These are phyloP conservation scores for Artemisia argyi DNA, from an alignment of 129 eudicot genomes.

Conservation along the genomic window DNA sequence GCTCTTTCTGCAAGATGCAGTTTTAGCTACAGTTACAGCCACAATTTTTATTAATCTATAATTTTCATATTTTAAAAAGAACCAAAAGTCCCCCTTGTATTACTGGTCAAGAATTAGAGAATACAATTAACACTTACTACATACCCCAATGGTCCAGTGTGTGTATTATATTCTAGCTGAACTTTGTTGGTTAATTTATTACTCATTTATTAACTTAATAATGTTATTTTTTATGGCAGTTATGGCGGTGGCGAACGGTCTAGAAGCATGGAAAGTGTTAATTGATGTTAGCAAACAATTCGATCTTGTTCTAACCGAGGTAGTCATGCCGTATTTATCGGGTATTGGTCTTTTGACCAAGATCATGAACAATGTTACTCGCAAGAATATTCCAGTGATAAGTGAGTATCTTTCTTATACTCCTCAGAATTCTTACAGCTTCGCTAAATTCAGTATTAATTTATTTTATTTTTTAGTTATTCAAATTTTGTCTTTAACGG, in stretches of 20 bases:
- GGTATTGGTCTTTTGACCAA: conserved; percentile 82
- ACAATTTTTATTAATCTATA: background rate
- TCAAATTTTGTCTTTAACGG: conserved; percentile 21
- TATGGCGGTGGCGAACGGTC: conserved; percentile 76
- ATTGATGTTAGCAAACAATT: conserved; percentile 53
- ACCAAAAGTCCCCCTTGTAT: conserved; percentile 1
- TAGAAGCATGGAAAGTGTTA: conserved; percentile 87
- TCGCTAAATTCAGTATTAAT: background rate
- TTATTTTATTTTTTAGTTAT: background rate
- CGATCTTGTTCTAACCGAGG: conserved; percentile 85
- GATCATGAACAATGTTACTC: conserved; percentile 67
- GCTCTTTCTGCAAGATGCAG: conserved; percentile 20
- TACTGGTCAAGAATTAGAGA: too few relatives aligned
- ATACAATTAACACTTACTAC: too few relatives aligned
- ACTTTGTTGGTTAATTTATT: conserved; percentile 6
- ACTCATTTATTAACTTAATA: conserved; percentile 11
- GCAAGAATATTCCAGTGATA: conserved; percentile 84
- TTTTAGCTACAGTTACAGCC: conserved; percentile 8
- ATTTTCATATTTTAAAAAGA: conserved; percentile 6
- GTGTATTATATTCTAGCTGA: conserved; percentile 3
- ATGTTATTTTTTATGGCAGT: conserved; percentile 40
- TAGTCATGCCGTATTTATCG: conserved; percentile 78
- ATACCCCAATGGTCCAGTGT: background rate
- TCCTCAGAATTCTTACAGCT: background rate
- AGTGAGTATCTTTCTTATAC: conserved; percentile 49